These are phyloP conservation scores for Seminavis robusta DNA, from an alignment of 108 stramenopile genomes.

Conservation along the genomic window DNA sequence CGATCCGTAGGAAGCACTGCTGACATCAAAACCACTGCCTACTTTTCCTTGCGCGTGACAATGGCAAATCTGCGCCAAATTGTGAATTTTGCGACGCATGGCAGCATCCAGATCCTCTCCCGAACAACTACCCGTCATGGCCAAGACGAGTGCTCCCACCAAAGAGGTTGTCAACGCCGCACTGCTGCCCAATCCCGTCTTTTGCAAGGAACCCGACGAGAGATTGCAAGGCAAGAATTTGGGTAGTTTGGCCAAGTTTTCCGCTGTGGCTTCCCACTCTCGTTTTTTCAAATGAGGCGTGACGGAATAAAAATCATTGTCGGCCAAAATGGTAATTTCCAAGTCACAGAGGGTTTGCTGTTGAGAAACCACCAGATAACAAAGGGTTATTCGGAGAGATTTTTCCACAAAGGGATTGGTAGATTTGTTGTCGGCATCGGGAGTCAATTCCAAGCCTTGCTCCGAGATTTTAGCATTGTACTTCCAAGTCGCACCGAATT, in stretches of 20 bases:
- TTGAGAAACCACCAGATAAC: slow-evolving; percentile 31
- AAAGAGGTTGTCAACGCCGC: slow-evolving; percentile 90
- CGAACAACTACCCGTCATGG: not conserved
- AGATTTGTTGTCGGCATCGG: slow-evolving; percentile 14
- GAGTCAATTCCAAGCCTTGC: slow-evolving; percentile 15
- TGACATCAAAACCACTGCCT: slow-evolving; percentile 96
- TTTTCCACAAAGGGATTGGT: slow-evolving; percentile 81
- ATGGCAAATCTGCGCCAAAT: slow-evolving; percentile 92
- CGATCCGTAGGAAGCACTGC: slow-evolving; percentile 85
- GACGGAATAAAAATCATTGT: slow-evolving; percentile 97
- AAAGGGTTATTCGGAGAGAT: slow-evolving; percentile 62
- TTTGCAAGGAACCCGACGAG: slow-evolving; percentile 65
- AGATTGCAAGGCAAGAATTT: slow-evolving; percentile 63
- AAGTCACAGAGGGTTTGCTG: slow-evolving; percentile 10
- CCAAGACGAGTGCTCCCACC: slow-evolving; percentile 63
- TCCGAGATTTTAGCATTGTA: slow-evolving; percentile 1
- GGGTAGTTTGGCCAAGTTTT: slow-evolving; percentile 59
- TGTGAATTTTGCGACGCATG: slow-evolving; percentile 52
- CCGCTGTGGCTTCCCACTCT: slow-evolving; percentile 46
- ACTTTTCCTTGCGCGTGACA: slow-evolving; percentile 95
- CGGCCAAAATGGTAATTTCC: slow-evolving; percentile 80
- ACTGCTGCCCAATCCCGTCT: slow-evolving; percentile 93
- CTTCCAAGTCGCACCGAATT: slow-evolving; percentile 52
- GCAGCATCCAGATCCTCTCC: not conserved
- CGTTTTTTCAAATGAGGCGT: slow-evolving; percentile 48